phyloP scores from a whole-genome alignment of 1,284 basidiomycete genomes.

The Neonothopanus nambi region DNA sequence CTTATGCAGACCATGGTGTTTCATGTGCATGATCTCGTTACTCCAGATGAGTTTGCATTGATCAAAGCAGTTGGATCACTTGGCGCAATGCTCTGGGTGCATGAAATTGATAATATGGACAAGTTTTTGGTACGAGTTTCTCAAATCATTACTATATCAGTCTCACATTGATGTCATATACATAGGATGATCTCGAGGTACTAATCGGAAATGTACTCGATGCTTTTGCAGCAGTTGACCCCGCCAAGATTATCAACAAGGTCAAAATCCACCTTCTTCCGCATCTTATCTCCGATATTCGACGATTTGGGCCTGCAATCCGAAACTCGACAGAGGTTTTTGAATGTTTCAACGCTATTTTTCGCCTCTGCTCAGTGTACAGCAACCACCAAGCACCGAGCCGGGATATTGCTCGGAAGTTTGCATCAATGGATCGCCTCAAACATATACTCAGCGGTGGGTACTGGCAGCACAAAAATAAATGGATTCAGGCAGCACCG shows the following conservation, averaged over 20 bases:
- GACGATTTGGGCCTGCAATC: conserved; percentile 35
- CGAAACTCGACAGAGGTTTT: conserved; percentile 34
- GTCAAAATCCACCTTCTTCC: conserved; percentile 38
- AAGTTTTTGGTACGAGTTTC: conserved; percentile 31
- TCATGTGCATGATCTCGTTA: conserved; percentile 32
- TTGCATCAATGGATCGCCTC: conserved; percentile 31
- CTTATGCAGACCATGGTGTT: conserved; percentile 36
- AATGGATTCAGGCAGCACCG: not conserved
- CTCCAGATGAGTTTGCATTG: conserved; percentile 18
- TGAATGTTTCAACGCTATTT: conserved; percentile 38
- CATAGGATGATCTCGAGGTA: conserved; percentile 34
- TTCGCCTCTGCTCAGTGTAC: conserved; percentile 33
- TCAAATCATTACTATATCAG: conserved; percentile 18
- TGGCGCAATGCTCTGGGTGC: conserved; percentile 31
- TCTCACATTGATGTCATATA: not conserved
- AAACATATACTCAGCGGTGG: conserved; percentile 35
- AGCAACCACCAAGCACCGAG: conserved; percentile 39
- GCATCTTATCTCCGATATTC: conserved; percentile 33
- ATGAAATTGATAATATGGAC: conserved; percentile 35
- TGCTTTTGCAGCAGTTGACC: conserved; percentile 28
- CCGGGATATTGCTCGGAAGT: conserved; percentile 33
- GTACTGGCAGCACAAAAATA: conserved; percentile 24
- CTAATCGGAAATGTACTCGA: conserved; percentile 35
- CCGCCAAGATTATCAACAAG: conserved; percentile 34
- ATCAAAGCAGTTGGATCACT: conserved; percentile 32